Evolutionary conservation across 441 rosid species (phyloP), one percentile per base, ranked within the genome.

Genomic region (Populus hybrid): DNA sequence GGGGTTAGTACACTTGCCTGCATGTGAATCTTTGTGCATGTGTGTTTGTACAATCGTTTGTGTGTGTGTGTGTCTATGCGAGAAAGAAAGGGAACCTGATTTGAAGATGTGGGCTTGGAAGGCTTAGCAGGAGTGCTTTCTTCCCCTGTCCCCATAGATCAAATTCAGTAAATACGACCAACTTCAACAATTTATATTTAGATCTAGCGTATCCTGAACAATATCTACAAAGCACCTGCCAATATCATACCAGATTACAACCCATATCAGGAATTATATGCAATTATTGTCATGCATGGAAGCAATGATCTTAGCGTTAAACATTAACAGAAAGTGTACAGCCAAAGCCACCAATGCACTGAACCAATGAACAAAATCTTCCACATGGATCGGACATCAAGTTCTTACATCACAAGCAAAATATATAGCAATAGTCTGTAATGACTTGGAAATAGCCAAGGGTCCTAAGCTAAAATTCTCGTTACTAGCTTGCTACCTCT

Each of bases 91-190:
- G 71, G 46, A 23, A 94, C 98, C 92, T 93, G 98, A 71, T 88
- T 73, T 21, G 99, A 91, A 74, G 97, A 69, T 35, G 92, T 85
- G 75, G 95, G 83, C 80, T 93, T 95, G 67, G 98, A 85, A 81
- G 93, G 83, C 80, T 91, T 96, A 70, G 93, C 77, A 38, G 93
- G 86, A 66, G 91, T 85, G 83, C 86, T 87, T 65, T 92, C 97
- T 83, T 97, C 99, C 77, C 95, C 88, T 30, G 94, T 89, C 79
- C 89, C 94, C 96, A 91, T 88, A 59, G 78, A 86, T 77, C 36
- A 76, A 73, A 69, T 72, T 66, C 10, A 65, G 69, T 21, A 67
- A 80, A 72, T 40, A 68, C 61, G 26, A 57, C 73, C 32, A 70
- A 54, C 40, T 63, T 85, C 81, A 73, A 63, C 11, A 73, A 24